These are phyloP conservation scores for Fusarium sororula DNA, from an alignment of 2,329 filamentous ascomycete species.

Conservation along the genomic window DNA sequence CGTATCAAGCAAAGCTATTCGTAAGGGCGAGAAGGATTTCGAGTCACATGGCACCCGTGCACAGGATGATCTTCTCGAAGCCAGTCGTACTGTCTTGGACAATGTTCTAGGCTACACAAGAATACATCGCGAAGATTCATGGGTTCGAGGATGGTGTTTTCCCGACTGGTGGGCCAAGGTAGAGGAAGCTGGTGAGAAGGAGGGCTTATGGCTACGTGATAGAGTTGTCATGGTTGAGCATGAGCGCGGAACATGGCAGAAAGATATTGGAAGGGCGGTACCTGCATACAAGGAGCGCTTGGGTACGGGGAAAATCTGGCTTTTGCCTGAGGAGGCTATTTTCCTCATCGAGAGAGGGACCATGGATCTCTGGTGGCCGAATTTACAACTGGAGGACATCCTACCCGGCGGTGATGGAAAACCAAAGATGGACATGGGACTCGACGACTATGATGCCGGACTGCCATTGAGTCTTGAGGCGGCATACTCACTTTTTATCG, in stretches of 20 bases:
- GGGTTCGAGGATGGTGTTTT: slow-evolving; percentile 77
- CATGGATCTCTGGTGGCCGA: slow-evolving; percentile 87
- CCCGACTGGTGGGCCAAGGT: slow-evolving; percentile 62
- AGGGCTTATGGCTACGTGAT: slow-evolving; percentile 51
- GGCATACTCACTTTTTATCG: slow-evolving; percentile 86
- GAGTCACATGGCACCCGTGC: slow-evolving; percentile 88
- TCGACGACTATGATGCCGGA: slow-evolving; percentile 65
- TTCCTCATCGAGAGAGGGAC: slow-evolving; percentile 89
- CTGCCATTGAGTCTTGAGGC: slow-evolving; percentile 92
- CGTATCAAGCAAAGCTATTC: slow-evolving; percentile 72
- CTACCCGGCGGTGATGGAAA: slow-evolving; percentile 49
- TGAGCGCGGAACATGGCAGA: slow-evolving; percentile 76
- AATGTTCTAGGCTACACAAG: slow-evolving; percentile 82
- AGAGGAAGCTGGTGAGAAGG: slow-evolving; percentile 37
- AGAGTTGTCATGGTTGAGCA: slow-evolving; percentile 75
- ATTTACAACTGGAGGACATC: slow-evolving; percentile 58
- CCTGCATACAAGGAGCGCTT: slow-evolving; percentile 64
- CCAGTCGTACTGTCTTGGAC: slow-evolving; percentile 88
- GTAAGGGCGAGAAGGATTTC: slow-evolving; percentile 96
- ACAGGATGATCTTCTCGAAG: slow-evolving; percentile 80
- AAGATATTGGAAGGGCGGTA: slow-evolving; percentile 76
- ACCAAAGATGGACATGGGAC: slow-evolving; percentile 35
- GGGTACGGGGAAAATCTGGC: slow-evolving; percentile 75
- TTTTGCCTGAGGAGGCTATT: slow-evolving; percentile 90
- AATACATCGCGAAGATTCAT: slow-evolving; percentile 73